Conservation (phyloP, 1,284 basidiomycete genomes). For the Flammula alnicola region DNA sequence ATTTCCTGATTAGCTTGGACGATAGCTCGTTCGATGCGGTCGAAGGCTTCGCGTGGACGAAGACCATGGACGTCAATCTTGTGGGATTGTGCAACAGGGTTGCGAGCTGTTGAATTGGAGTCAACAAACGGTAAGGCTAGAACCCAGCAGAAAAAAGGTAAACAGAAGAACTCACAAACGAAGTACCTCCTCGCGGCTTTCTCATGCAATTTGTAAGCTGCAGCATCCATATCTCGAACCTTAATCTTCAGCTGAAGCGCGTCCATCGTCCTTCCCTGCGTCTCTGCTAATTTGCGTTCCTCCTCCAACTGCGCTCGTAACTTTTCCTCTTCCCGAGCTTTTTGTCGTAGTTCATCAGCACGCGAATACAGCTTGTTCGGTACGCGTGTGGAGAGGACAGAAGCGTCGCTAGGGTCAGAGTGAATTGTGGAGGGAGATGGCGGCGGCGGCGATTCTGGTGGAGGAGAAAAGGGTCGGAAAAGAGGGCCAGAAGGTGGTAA, state of each 20-base stretch:
- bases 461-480: slow-evolving; percentile 18
- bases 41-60: slow-evolving; percentile 73
- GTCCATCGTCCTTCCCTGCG: slow-evolving; percentile 37
- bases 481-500: slow-evolving; percentile 24
- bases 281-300: slow-evolving; percentile 34
- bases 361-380: slow-evolving; percentile 34
- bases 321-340: slow-evolving; percentile 42
- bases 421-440: slow-evolving; percentile 25
- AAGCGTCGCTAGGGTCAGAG: slow-evolving; percentile 24
- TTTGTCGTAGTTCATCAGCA: slow-evolving; percentile 41
- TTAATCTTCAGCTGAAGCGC: slow-evolving; percentile 41
- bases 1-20: slow-evolving; percentile 58
- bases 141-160: slow-evolving; percentile 3
- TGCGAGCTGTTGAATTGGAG: slow-evolving; percentile 45
- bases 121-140: slow-evolving; percentile 4
- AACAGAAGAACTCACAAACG: slow-evolving; percentile 37
- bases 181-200: slow-evolving; percentile 46
- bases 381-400: slow-evolving; percentile 37
- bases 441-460: slow-evolving; percentile 21
- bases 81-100: slow-evolving; percentile 38
- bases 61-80: slow-evolving; percentile 82
- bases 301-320: slow-evolving; percentile 31
- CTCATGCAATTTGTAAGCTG: slow-evolving; percentile 40
- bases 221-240: slow-evolving; percentile 37
- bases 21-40: slow-evolving; percentile 64